Conservation (phyloP, 2,329 filamentous ascomycete genomes). For the Cyphellophora europaea region DNA sequence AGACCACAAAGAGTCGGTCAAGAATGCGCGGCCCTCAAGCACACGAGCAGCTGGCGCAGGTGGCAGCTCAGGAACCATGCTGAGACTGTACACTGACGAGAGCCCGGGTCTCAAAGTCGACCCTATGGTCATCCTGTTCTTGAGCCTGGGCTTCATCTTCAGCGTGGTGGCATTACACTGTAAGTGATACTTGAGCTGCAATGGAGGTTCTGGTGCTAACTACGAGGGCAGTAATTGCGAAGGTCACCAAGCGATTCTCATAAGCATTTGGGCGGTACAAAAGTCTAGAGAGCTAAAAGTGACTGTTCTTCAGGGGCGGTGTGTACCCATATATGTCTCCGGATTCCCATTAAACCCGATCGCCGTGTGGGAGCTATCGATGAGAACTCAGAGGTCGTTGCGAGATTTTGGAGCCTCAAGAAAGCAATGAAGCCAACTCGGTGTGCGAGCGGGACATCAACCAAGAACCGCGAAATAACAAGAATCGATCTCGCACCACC, state of each 20-base stretch:
- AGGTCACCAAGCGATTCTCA: constrained; percentile 81
- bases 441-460: too few species aligned
- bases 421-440: too few species aligned
- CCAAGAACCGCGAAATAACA: too few species aligned
- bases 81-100: constrained; percentile 98
- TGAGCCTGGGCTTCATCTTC: constrained; percentile 98
- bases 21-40: constrained; percentile 85
- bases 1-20: constrained; percentile 94
- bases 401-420: too few species aligned
- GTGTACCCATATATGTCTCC: too few species aligned
- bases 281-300: background rate
- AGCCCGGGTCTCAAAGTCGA: constrained; percentile 96
- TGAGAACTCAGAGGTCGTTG: too few species aligned
- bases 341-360: too few species aligned
- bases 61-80: constrained; percentile 95
- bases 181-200: constrained; percentile 42
- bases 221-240: constrained; percentile 67
- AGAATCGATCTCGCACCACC: too few species aligned
- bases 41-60: constrained; percentile 90
- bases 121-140: constrained; percentile 90
- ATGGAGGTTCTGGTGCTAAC: constrained; percentile 11
- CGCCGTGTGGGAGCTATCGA: too few species aligned
- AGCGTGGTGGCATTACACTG: constrained; percentile 95
- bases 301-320: too few species aligned
- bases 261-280: constrained; percentile 5